Base-by-base conservation (phyloP, 495 filamentous ascomycete genomes). In the Hypoxylon perforatum region DNA sequence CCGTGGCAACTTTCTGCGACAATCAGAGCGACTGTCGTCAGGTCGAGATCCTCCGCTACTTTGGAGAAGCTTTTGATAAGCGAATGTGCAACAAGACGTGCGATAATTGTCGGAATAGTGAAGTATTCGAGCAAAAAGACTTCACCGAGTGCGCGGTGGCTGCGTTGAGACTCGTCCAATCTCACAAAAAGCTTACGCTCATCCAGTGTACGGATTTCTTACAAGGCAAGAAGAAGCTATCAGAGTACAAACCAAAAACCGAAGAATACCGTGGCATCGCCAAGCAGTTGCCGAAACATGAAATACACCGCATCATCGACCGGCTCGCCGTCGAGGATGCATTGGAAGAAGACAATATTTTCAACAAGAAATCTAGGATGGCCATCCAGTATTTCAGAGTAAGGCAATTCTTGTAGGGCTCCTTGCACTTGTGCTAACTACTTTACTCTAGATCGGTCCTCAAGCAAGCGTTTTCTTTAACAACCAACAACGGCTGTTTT, bases 41-140 rank as follows among this genome's bases (percentile, higher is more conserved):
- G 41, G 90, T 91, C 1, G 91, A 97, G 75, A 87, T 99, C 17
- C 86, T 99, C 21, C 86, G 84, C 3, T 98, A 99, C 74, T 99
- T 99, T 77, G 92, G 89, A 35, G 96, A 99, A 75, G 73, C 79
- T 4, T 98, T 97, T 71, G 79, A 84, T 8, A 80, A 81, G 39
- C 84, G 88, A 10, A 80, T 91, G 38, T 99, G 95, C 76, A 81
- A 86, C 21, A 74, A 78, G 30, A 83, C 82, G 8, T 99, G 95
- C 77, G 95, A 98, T 71, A 97, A 96, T 63, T 99, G 95, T 81
- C 85, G 80, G 41, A 90, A 89, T 1, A 47, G 81, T 73, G 61
- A 62, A 1, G 74, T 82, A 2, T 93, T 91, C 71, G 87, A 93
- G 64, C 75, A 80, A 15, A 82, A 85, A 50, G 93, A 99, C 76